Evolutionary conservation across 225 moss, liverwort and hornwort genomes (phyloP).

Genomic region (Physcomitrium patens): DNA sequence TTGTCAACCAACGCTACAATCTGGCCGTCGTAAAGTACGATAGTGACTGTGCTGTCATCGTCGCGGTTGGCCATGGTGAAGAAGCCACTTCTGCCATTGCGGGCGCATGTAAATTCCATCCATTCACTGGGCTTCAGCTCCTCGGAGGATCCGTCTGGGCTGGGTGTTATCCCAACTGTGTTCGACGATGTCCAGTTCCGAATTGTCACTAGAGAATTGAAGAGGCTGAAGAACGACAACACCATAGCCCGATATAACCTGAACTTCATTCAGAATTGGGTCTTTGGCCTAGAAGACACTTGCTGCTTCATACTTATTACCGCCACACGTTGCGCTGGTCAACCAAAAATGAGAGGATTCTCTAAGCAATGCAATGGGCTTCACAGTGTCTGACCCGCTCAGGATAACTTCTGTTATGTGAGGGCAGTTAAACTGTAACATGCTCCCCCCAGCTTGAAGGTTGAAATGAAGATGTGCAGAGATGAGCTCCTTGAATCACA

Average conservation of each 20-base stretch:
- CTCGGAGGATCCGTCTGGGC: constrained; percentile 33
- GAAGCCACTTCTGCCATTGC: constrained; percentile 38
- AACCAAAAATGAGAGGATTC: too few relatives aligned
- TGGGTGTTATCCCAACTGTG: constrained; percentile 31
- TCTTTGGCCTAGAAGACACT: background rate
- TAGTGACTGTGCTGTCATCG: constrained; percentile 40
- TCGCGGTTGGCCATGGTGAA: constrained; percentile 44
- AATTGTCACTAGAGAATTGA: constrained; percentile 35
- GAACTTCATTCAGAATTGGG: background rate
- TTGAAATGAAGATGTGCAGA: too few relatives aligned
- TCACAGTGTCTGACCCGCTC: too few relatives aligned
- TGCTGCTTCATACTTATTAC: constrained; percentile 23
- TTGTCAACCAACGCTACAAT: constrained; percentile 44
- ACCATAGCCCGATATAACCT: constrained; percentile 31
- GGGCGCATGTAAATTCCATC: constrained; percentile 49
- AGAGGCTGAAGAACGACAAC: constrained; percentile 32
- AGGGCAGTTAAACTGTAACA: too few relatives aligned
- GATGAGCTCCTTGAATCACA: too few relatives aligned
- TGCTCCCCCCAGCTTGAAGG: too few relatives aligned
- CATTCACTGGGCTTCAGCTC: constrained; percentile 36
- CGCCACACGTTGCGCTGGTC: too few relatives aligned
- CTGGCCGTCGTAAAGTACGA: constrained; percentile 40
- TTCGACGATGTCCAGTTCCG: constrained; percentile 43
- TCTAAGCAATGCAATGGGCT: too few relatives aligned
- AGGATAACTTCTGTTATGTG: too few relatives aligned